Percentiles rank a stretch among this genome's conserved stretches.
Conservation (phyloP, 2,329 filamentous ascomycete species). For the Aspergillus melleus region DNA sequence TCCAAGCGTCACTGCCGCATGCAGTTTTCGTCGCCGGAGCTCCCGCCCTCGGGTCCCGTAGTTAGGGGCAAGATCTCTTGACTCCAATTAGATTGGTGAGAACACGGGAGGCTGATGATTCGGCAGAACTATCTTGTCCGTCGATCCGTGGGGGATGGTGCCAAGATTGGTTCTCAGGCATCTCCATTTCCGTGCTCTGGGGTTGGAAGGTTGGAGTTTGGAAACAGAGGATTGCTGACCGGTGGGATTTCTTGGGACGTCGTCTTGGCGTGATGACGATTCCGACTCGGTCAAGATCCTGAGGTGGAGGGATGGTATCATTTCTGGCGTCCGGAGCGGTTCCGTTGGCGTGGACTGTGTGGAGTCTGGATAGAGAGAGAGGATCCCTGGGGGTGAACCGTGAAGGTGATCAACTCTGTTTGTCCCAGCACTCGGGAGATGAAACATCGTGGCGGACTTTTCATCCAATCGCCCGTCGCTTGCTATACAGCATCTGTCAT, state of each 20-base stretch:
- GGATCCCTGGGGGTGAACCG: not conserved
- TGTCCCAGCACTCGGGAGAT: not conserved
- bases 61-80: not conserved
- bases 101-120: conserved; percentile 5
- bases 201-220: not conserved
- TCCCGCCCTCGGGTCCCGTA: conserved; percentile 1
- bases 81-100: conserved; percentile 6
- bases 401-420: not conserved
- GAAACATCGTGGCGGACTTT: not conserved
- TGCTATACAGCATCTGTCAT: not conserved
- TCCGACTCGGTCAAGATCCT: not conserved
- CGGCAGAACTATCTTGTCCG: not conserved
- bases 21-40: conserved; percentile 1
- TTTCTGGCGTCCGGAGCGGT: not conserved
- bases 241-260: not conserved
- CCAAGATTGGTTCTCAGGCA: conserved; percentile 6
- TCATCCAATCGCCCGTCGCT: not conserved
- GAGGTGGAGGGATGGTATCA: not conserved
- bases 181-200: not conserved
- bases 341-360: not conserved
- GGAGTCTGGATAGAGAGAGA: not conserved
- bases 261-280: not conserved
- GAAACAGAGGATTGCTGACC: conserved; percentile 1
- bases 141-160: conserved; percentile 10
- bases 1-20: conserved; percentile 8